A percentile compares a stretch with the other conserved stretches of the same genome.
These are phyloP conservation scores for Cladosporium sp. DNA, from an alignment of 2,329 filamentous ascomycete genomes.

Conservation along the genomic window DNA sequence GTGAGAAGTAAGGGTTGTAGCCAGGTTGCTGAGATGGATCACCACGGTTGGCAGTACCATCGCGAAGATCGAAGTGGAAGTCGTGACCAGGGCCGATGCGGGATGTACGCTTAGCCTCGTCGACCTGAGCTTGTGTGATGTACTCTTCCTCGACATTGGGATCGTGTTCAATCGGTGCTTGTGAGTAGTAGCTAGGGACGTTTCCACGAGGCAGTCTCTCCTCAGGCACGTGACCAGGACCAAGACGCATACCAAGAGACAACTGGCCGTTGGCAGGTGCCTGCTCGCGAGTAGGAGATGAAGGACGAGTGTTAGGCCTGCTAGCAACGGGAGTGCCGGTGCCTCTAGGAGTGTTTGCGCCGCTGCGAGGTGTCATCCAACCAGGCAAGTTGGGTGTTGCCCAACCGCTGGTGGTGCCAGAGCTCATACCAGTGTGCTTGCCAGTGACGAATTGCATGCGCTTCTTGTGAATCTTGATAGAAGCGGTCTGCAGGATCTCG, in stretches of 20 bases:
- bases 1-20: slow-evolving; percentile 22
- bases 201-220: slow-evolving; percentile 2
- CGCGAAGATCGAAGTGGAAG: slow-evolving; percentile 28
- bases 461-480: slow-evolving; percentile 56
- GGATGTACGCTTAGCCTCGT: slow-evolving; percentile 29
- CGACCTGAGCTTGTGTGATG: slow-evolving; percentile 28
- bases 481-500: slow-evolving; percentile 57
- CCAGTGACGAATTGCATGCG: slow-evolving; percentile 23
- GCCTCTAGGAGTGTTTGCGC: slow-evolving; percentile 40
- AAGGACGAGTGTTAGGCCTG: slow-evolving; percentile 27
- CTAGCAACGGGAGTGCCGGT: slow-evolving; percentile 33
- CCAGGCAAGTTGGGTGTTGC: slow-evolving; percentile 31
- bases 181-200: slow-evolving; percentile 12
- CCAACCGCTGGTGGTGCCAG: slow-evolving; percentile 28
- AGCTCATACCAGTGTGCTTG: slow-evolving; percentile 10
- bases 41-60: slow-evolving; percentile 21
- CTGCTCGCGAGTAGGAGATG: slow-evolving; percentile 28
- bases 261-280: slow-evolving; percentile 22
- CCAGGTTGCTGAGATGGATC: neutral
- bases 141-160: slow-evolving; percentile 27
- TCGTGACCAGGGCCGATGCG: slow-evolving; percentile 23
- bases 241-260: slow-evolving; percentile 28
- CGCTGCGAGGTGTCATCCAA: slow-evolving; percentile 39
- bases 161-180: neutral
- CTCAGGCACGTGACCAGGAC: slow-evolving; percentile 24